phyloP scores from a whole-genome alignment of 2,329 filamentous ascomycete genomes.

The Penicillium sp. region DNA sequence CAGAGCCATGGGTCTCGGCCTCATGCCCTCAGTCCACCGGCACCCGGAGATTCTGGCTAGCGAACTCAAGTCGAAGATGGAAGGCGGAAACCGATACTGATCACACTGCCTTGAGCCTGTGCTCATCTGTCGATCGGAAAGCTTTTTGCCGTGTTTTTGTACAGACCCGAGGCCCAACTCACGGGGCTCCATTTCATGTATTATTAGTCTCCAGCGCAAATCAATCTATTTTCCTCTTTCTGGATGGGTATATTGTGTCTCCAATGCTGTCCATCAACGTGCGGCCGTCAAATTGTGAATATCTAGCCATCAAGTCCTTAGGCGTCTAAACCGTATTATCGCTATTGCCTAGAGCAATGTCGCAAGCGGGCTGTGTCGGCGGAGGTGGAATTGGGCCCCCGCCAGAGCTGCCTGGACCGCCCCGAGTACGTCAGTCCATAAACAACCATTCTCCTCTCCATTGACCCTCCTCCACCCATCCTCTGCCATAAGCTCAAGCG shows the following conservation, averaged over 20 bases:
- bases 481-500: slow-evolving; percentile 5
- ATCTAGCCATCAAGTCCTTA: no score
- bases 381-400: slow-evolving; percentile 1
- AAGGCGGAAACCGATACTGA: slow-evolving; percentile 18
- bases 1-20: slow-evolving; percentile 79
- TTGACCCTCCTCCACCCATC: slow-evolving; percentile 3
- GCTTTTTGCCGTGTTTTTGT: slow-evolving; percentile 15
- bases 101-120: slow-evolving; percentile 10
- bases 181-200: slow-evolving; percentile 17
- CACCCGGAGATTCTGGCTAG: slow-evolving; percentile 75
- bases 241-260: no score
- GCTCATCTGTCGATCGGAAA: no score
- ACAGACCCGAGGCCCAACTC: slow-evolving; percentile 14
- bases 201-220: slow-evolving; percentile 23
- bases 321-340: no score
- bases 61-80: slow-evolving; percentile 31
- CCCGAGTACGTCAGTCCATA: slow-evolving; percentile 22
- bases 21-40: slow-evolving; percentile 85
- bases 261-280: no score
- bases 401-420: slow-evolving; percentile 1
- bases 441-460: slow-evolving; percentile 16
- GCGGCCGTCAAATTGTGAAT: no score
- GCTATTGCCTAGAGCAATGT: slow-evolving; percentile 5
- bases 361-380: background rate
- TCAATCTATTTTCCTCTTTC: slow-evolving; percentile 12